Evolutionary conservation across 2,329 filamentous ascomycete species (phyloP).

Genomic region (Sarocladium brachiariae): DNA sequence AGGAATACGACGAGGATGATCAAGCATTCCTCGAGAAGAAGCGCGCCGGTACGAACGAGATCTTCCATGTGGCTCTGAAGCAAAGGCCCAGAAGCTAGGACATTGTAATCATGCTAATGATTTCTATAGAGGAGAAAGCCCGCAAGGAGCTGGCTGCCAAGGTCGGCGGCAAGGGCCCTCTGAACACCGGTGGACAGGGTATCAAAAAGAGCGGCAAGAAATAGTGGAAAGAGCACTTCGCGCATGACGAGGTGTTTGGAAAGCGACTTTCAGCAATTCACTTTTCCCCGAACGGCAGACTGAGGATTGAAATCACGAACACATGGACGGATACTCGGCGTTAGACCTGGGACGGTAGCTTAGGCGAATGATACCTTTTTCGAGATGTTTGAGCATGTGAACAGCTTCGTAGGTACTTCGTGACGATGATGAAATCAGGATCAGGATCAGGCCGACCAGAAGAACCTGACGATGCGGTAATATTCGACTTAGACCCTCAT

Average conservation of each 20-base stretch:
- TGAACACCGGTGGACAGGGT: slow-evolving; percentile 77
- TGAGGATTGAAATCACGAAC: background rate
- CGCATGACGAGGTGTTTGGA: background rate
- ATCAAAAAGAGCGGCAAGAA: slow-evolving; percentile 99
- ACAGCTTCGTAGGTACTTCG: background rate
- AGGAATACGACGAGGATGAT: slow-evolving; percentile 84
- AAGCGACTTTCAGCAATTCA: slow-evolving; percentile 1
- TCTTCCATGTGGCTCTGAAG: too few relatives aligned
- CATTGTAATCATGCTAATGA: slow-evolving; percentile 14
- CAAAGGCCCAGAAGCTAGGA: background rate
- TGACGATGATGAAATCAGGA: too few relatives aligned
- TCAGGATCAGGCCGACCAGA: too few relatives aligned
- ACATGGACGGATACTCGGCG: slow-evolving; percentile 5
- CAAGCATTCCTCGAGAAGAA: slow-evolving; percentile 77
- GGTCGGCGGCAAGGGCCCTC: slow-evolving; percentile 78
- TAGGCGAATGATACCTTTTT: slow-evolving; percentile 4
- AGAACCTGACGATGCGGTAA: too few relatives aligned
- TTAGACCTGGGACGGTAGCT: slow-evolving; percentile 5
- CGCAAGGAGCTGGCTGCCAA: slow-evolving; percentile 78
- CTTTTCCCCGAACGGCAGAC: background rate
- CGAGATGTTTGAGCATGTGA: background rate
- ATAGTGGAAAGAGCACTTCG: slow-evolving; percentile 37
- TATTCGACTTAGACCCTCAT: too few relatives aligned
- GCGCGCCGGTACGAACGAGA: slow-evolving; percentile 60
- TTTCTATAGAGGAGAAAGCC: slow-evolving; percentile 64